These are phyloP conservation scores for Colletotrichum shisoi DNA, from an alignment of 2,329 filamentous ascomycete genomes.

Conservation along the genomic window DNA sequence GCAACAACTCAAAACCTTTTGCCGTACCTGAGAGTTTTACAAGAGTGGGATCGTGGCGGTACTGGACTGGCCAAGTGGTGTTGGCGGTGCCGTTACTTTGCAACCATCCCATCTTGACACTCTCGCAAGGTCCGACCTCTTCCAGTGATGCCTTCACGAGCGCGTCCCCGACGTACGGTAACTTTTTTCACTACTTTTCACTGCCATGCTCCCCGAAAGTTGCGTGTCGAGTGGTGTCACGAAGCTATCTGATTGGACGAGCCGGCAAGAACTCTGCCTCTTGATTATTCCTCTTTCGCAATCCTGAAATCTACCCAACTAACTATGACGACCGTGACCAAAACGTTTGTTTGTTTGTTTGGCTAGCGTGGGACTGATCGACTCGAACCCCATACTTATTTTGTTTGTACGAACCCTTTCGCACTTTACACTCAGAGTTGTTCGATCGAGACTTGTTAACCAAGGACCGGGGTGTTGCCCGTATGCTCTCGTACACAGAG, in stretches of 20 bases:
- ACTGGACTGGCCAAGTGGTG: conserved; percentile 17
- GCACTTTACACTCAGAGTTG: conserved; percentile 1
- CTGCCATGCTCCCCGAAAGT: conserved; percentile 5
- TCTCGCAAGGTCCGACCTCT: conserved; percentile 32
- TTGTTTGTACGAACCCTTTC: conserved; percentile 16
- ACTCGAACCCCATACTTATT: conserved; percentile 20
- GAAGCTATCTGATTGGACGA: neutral
- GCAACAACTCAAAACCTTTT: conserved; percentile 37
- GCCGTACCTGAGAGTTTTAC: conserved; percentile 31
- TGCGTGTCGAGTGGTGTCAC: neutral
- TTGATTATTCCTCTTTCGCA: neutral
- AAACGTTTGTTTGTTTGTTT: conserved; percentile 15
- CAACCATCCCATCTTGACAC: conserved; percentile 21
- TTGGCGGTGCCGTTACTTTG: conserved; percentile 22
- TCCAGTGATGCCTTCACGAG: conserved; percentile 22
- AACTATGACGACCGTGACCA: neutral
- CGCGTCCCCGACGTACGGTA: neutral
- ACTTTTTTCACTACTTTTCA: neutral
- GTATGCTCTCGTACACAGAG: conserved; percentile 14
- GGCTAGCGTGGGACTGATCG: conserved; percentile 17
- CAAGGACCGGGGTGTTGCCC: conserved; percentile 17
- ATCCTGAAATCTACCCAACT: neutral
- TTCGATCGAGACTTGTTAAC: neutral
- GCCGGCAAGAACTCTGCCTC: neutral
- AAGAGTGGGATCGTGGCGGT: conserved; percentile 35